Base-by-base conservation (phyloP, 2,329 filamentous ascomycete genomes). In the Colletotrichum limetticola region DNA sequence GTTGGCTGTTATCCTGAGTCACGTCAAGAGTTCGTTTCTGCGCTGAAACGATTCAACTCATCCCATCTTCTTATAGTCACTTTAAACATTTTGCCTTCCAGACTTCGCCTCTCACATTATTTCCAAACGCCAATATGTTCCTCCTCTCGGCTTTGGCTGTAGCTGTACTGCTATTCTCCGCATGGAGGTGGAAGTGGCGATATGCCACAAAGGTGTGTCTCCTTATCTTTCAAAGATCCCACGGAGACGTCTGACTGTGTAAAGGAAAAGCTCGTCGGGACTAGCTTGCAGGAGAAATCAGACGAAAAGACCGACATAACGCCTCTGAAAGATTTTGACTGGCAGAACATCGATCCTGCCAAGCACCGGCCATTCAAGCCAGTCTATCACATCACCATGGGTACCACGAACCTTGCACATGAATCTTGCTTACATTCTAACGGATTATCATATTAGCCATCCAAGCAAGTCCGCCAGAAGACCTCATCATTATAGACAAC, bases 301-400 rank as follows among this genome's bases (percentile, higher is more conserved):
- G 16, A 71, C 6, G 28, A 35, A 8, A 32, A 26, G 32, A n/a
- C 9, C 14, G 5, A 3, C 5, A 76, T 82, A 57, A 74, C 79
- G 35, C 76, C 83, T 0, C 71, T 82, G 1, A 52, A 74, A 0
- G 75, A 78, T 5, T 85, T 86, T 68, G 79, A 86, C 73, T 87
- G 86, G 83, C 77, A 81, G 49, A 72, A 76, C 1, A 80, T 79
- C 1, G 78, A 81, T 9, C 85, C 86, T 0, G 73, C 77, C 3
- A 80, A 82, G 49, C 81, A 86, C 46, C 81, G 87, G 2, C 87
- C 86, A 0, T 89, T 88, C 77, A 89, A 88, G 77, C 83, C 86
- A 0, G 83, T 83, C 3, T 90, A 88, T 75, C 81, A 89, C 75
- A 88, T 89, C 71, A 88, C 86, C 0, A 89, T 90, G 87, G 87